Evolutionary conservation across 1,139 yeast species (phyloP).

Genomic region (Blastobotrys apis): DNA sequence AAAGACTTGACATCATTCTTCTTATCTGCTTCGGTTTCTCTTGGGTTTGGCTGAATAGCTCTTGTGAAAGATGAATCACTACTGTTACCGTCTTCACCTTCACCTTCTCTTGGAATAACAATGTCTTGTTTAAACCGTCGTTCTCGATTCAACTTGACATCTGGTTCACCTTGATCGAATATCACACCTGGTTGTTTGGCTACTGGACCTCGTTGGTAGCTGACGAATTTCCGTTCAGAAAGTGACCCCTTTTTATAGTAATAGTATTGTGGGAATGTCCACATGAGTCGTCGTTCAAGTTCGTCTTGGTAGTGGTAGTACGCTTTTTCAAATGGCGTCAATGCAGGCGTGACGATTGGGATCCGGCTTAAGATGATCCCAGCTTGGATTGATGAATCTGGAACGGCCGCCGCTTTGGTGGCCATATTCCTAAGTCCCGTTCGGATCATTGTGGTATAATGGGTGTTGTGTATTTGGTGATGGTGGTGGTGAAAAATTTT

Average conservation of each 20-base stretch:
- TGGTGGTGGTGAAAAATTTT: not conserved
- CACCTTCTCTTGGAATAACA: conserved; percentile 57
- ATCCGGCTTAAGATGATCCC: conserved; percentile 66
- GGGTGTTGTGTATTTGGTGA: not conserved
- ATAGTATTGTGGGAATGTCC: conserved; percentile 95
- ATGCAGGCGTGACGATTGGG: conserved; percentile 79
- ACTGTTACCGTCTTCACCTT: conserved; percentile 43
- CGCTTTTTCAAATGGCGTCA: conserved; percentile 64
- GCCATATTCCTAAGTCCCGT: not conserved
- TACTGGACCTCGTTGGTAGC: conserved; percentile 72
- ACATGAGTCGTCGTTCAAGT: conserved; percentile 85
- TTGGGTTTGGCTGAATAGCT: conserved; percentile 65
- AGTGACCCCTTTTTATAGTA: conserved; percentile 89
- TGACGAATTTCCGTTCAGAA: conserved; percentile 74
- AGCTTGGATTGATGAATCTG: conserved; percentile 24
- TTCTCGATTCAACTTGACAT: conserved; percentile 82
- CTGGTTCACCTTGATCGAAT: conserved; percentile 82
- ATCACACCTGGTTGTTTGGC: conserved; percentile 69
- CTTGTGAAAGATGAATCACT: conserved; percentile 48
- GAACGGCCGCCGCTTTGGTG: conserved; percentile 11
- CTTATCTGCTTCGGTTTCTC: conserved; percentile 74
- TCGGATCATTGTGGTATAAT: not conserved
- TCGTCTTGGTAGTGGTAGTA: conserved; percentile 83
- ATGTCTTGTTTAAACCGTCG: conserved; percentile 77
- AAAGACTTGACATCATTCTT: conserved; percentile 58